Evolutionary conservation across 768 basidiomycete species (phyloP).

Genomic region (Kwoniella heveanensis): DNA sequence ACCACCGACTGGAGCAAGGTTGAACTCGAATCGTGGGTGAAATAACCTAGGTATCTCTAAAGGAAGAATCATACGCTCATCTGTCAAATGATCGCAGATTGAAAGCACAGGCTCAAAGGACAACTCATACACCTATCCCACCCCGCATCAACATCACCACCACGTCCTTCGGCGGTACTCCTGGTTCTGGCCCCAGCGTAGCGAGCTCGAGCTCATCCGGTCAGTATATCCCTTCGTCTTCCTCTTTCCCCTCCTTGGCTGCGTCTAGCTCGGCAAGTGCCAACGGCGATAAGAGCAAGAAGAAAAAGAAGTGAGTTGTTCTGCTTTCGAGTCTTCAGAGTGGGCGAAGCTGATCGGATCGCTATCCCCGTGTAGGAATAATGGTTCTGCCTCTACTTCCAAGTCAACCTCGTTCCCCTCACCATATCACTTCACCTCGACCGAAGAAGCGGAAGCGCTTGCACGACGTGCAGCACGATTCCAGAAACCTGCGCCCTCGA

Average conservation of each 20-base stretch:
- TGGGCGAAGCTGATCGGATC: constrained; percentile 5
- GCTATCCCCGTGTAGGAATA: constrained; percentile 19
- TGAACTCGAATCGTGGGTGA: constrained; percentile 76
- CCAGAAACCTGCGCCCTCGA: constrained; percentile 48
- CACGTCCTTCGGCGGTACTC: constrained; percentile 11
- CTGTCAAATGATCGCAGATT: constrained; percentile 35
- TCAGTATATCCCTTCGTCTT: constrained; percentile 21
- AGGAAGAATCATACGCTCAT: too few relatives aligned
- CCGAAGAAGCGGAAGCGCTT: constrained; percentile 56
- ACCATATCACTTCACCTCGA: constrained; percentile 30
- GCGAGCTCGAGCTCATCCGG: neutral
- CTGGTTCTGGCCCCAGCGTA: constrained; percentile 11
- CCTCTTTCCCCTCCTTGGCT: constrained; percentile 31
- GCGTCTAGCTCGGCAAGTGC: constrained; percentile 63
- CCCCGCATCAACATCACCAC: constrained; percentile 24
- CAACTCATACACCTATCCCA: constrained; percentile 37
- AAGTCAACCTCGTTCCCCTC: constrained; percentile 36
- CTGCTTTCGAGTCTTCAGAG: too few relatives aligned
- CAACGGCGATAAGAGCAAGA: constrained; percentile 38
- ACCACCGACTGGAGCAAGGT: constrained; percentile 92
- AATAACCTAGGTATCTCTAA: neutral
- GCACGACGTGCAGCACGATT: constrained; percentile 77
- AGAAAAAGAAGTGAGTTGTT: constrained; percentile 47
- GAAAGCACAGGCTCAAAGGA: constrained; percentile 39
- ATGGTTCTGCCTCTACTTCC: constrained; percentile 20